Conservation (phyloP, 2,329 filamentous ascomycete genomes). For the Atkinsonella hypoxylon region DNA sequence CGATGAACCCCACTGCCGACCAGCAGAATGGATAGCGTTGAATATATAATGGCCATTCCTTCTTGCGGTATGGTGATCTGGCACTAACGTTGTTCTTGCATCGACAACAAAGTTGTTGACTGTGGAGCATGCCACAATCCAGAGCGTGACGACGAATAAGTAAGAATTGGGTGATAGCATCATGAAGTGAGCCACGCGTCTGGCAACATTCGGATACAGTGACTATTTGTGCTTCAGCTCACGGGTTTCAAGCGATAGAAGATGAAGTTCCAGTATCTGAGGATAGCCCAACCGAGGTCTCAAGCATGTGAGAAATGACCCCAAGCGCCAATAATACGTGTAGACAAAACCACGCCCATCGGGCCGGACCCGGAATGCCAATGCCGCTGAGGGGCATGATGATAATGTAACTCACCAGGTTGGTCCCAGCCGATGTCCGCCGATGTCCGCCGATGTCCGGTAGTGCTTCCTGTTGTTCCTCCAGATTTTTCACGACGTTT, state of each 20-base stretch:
- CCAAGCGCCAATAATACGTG: too few relatives aligned
- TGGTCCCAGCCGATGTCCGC: too few relatives aligned
- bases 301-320: too few relatives aligned
- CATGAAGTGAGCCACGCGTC: background rate
- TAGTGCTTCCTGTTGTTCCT: too few relatives aligned
- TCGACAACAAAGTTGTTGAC: background rate
- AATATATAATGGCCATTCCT: conserved; percentile 54
- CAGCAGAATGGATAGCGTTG: conserved; percentile 59
- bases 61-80: conserved; percentile 25
- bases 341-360: too few relatives aligned
- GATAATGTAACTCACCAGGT: too few relatives aligned
- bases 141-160: background rate
- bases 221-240: background rate
- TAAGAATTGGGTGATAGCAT: background rate
- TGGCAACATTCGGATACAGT: background rate
- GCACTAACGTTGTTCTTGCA: conserved; percentile 15
- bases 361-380: too few relatives aligned
- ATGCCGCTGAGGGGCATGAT: too few relatives aligned
- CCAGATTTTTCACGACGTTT: too few relatives aligned
- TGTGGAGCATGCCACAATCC: background rate
- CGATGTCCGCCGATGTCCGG: too few relatives aligned
- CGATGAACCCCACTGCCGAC: conserved; percentile 63
- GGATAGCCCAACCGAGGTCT: too few relatives aligned
- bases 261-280: too few relatives aligned
- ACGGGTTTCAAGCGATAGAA: background rate